A percentile compares a stretch with the other conserved stretches of the same genome.
Evolutionary conservation across 2,329 filamentous ascomycete genomes (phyloP).

Genomic region (Trichoderma sp.): DNA sequence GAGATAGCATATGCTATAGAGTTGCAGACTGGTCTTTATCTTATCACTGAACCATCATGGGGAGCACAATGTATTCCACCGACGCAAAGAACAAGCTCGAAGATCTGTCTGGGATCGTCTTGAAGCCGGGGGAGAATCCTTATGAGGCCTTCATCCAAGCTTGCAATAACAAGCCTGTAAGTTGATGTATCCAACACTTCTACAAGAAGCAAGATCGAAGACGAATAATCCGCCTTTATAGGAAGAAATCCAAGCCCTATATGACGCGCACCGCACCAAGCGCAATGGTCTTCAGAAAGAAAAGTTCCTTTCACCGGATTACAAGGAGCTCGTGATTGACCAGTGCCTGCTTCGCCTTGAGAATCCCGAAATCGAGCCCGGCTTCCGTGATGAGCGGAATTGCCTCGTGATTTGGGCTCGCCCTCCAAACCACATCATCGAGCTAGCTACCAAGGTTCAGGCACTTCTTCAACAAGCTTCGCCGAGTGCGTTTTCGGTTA

Average conservation of each 20-base stretch:
- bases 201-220: neutral
- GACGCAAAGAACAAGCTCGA: conserved; percentile 50
- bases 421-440: conserved; percentile 68
- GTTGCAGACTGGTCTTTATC: neutral
- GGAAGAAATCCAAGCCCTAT: conserved; percentile 67
- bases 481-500: conserved; percentile 57
- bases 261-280: conserved; percentile 68
- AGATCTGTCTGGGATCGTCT: conserved; percentile 50
- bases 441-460: conserved; percentile 68
- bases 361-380: conserved; percentile 59
- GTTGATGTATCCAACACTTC: conserved; percentile 22
- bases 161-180: conserved; percentile 65
- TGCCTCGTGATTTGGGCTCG: conserved; percentile 88
- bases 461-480: conserved; percentile 58
- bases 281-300: conserved; percentile 73
- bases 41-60: neutral
- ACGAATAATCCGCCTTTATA: conserved; percentile 30
- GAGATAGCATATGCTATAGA: neutral
- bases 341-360: conserved; percentile 69
- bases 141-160: conserved; percentile 70
- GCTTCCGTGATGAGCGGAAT: conserved; percentile 71
- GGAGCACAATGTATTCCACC: conserved; percentile 22
- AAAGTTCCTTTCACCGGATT: conserved; percentile 67
- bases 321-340: conserved; percentile 71
- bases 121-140: conserved; percentile 62